Base-by-base conservation (phyloP, 1,139 yeast species). In the Pichia sp. region DNA sequence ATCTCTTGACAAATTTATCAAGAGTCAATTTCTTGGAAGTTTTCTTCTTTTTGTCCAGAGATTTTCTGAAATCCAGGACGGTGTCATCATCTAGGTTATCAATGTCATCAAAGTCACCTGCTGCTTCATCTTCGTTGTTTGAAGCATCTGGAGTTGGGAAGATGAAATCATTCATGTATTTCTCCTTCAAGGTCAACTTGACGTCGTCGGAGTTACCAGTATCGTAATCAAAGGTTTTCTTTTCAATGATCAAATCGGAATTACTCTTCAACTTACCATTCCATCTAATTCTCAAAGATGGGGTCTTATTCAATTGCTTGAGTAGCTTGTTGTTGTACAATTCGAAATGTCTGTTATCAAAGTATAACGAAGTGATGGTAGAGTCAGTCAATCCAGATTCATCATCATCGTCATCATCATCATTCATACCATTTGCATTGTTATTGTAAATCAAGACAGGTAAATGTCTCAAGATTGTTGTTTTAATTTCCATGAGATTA, bases 401-500 rank as follows among this genome's bases (percentile, higher is more conserved):
- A 15, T 63, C 63, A 28, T 47, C 51, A 12, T 52, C 56, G 20
- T 51, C 53, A 21, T 51, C 54, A 22, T 42, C 46, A 28, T 55
- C 60, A 32, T 55, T 63, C 25, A 58, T 59, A 30, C 55, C 59
- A 32, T 55, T 63, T 23, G 56, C 59, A 37, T 58, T 60, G 30
- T 63, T 61, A 45, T 75, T 76, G 58, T 86, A 91, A 33, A 91
- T 83, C 45, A 91, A 69, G 5, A 88, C 94, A 0, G 98, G 98
- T 49, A 91, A 72, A 53, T 87, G 95, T 58, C 97, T 81, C 55
- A 91, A 72, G 47, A 91, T 85, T 46, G 87, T 78, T 18, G 97
- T 86, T 63, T 91, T 91, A 40, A 87, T 95, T 62, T 91, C 97
- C 96, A 88, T 88, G 56, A 88, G 67, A 58, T 91, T 87, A 53